phyloP scores from a whole-genome alignment of 2,329 filamentous ascomycete species.

The Rugonectria rugulosa region DNA sequence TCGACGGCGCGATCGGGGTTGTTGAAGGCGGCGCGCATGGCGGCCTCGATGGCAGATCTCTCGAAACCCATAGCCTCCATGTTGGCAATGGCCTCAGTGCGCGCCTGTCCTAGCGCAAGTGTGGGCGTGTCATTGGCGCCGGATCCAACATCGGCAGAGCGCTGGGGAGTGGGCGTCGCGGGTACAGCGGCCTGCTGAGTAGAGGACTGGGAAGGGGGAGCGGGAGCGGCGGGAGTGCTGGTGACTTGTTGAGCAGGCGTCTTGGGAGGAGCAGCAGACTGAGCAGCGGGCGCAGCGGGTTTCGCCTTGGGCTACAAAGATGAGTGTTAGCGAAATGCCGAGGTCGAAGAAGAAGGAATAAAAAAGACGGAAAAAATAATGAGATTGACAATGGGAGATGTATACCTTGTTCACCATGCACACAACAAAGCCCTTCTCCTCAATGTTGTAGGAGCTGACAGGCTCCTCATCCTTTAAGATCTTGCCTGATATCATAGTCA shows the following conservation, averaged over 20 bases:
- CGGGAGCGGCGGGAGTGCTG: constrained; percentile 67
- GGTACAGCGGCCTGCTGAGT: constrained; percentile 59
- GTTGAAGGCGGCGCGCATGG: constrained; percentile 95
- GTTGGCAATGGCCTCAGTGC: constrained; percentile 82
- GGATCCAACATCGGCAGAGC: constrained; percentile 46
- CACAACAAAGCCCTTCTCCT: constrained; percentile 99
- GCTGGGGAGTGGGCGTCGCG: constrained; percentile 63
- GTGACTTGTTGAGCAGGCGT: constrained; percentile 64
- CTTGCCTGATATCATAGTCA: constrained; percentile 71
- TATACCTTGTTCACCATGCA: constrained; percentile 96
- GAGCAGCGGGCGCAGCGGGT: constrained; percentile 61
- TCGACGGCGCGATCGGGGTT: constrained; percentile 98
- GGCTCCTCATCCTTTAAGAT: constrained; percentile 98
- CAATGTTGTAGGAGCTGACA: constrained; percentile 95
- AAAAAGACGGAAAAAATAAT: neutral
- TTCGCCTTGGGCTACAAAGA: constrained; percentile 67
- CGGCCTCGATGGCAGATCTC: constrained; percentile 85
- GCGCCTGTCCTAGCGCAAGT: constrained; percentile 85
- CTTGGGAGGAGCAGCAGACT: constrained; percentile 64
- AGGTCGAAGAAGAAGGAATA: constrained; percentile 22
- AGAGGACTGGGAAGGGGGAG: constrained; percentile 47
- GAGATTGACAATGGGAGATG: no score
- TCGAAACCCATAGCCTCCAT: constrained; percentile 99
- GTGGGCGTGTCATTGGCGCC: constrained; percentile 69
- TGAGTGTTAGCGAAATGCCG: constrained; percentile 21